Percentiles rank a stretch among this genome's conserved stretches.
Evolutionary conservation across 495 filamentous ascomycete species (phyloP).

Genomic region (Penicillium roqueforti): DNA sequence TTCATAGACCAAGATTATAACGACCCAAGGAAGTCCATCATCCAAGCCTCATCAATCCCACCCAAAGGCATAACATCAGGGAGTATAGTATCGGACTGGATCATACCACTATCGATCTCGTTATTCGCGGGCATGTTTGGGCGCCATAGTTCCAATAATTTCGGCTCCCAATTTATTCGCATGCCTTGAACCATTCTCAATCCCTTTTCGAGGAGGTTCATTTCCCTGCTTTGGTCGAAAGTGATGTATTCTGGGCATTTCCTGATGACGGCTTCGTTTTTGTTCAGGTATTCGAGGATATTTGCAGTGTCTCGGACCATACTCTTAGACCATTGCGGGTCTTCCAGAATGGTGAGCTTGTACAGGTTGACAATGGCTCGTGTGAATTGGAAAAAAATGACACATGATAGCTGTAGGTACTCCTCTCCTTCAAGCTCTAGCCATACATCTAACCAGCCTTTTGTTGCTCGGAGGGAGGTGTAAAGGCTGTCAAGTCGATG

Average conservation of each 20-base stretch:
- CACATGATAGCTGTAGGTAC: conserved; percentile 34
- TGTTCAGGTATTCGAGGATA: conserved; percentile 24
- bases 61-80: conserved; percentile 8
- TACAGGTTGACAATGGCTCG: conserved; percentile 39
- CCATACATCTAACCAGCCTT: conserved; percentile 37
- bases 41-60: conserved; percentile 26
- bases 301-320: conserved; percentile 30
- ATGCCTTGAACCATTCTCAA: conserved; percentile 18
- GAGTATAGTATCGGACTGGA: conserved; percentile 7
- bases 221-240: conserved; percentile 2
- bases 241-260: conserved; percentile 5
- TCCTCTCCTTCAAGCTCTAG: conserved; percentile 26
- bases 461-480: conserved; percentile 32
- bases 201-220: conserved; percentile 23
- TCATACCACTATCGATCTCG: conserved; percentile 3
- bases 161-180: conserved; percentile 25
- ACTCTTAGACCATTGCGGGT: conserved; percentile 34
- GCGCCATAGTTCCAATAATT: conserved; percentile 24
- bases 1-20: conserved; percentile 3
- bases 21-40: conserved; percentile 24
- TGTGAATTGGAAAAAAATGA: conserved; percentile 39
- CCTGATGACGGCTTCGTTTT: conserved; percentile 14
- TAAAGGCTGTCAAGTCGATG: conserved; percentile 34
- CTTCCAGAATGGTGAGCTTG: conserved; percentile 37
- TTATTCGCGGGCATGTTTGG: conserved; percentile 9